Conservation (phyloP, 495 filamentous ascomycete genomes). For the Hyaloscypha variabilis region DNA sequence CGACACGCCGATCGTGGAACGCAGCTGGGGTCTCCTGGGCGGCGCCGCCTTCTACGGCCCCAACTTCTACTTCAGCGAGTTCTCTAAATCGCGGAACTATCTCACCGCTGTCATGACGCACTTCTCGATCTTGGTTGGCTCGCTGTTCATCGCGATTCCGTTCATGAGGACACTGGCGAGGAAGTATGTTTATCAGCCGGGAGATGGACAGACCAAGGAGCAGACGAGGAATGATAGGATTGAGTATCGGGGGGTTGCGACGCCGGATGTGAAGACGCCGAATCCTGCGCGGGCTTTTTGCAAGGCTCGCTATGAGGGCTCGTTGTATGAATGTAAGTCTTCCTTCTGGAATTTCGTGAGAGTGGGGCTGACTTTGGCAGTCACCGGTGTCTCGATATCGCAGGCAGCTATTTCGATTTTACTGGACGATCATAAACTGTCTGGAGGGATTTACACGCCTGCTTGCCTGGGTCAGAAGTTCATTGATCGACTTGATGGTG, state of each 20-base stretch:
- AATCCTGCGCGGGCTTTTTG: slow-evolving; percentile 54
- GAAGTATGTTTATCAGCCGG: slow-evolving; percentile 63
- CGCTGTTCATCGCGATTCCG: slow-evolving; percentile 55
- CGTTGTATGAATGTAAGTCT: slow-evolving; percentile 62
- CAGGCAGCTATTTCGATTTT: slow-evolving; percentile 75
- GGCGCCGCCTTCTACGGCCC: slow-evolving; percentile 67
- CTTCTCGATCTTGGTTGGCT: slow-evolving; percentile 51
- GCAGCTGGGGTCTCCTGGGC: slow-evolving; percentile 74
- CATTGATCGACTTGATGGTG: slow-evolving; percentile 67
- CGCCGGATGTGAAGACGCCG: slow-evolving; percentile 52
- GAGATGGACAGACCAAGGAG: slow-evolving; percentile 65
- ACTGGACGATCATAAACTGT: slow-evolving; percentile 60
- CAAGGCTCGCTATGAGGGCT: slow-evolving; percentile 60
- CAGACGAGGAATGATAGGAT: slow-evolving; percentile 56
- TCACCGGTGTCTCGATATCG: slow-evolving; percentile 68
- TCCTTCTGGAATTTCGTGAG: neutral
- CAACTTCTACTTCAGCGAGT: slow-evolving; percentile 73
- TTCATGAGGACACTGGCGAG: slow-evolving; percentile 57
- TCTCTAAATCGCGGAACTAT: slow-evolving; percentile 62
- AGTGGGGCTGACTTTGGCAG: slow-evolving; percentile 32
- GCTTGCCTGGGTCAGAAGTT: slow-evolving; percentile 79
- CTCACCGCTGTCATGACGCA: slow-evolving; percentile 60
- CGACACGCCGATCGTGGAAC: slow-evolving; percentile 71
- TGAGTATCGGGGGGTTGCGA: slow-evolving; percentile 68
- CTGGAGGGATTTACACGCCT: slow-evolving; percentile 78